phyloP scores from a whole-genome alignment of 805 yeast genomes.

The Sungouiozyma ichnusensis region DNA sequence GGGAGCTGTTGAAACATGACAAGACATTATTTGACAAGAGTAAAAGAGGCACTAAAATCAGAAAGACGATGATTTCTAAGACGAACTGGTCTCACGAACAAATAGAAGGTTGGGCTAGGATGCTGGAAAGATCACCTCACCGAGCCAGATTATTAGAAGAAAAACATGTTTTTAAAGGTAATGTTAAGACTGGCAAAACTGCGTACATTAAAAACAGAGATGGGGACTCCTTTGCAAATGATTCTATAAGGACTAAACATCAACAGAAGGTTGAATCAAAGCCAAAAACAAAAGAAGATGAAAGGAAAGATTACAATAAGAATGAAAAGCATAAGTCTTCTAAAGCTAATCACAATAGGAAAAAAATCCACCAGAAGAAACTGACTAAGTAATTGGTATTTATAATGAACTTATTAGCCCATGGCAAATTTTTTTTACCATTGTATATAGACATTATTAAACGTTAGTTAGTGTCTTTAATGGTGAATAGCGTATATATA shows the following conservation, averaged over 20 bases:
- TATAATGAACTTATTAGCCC: not conserved
- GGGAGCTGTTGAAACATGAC: conserved; percentile 44
- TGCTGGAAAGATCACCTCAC: conserved; percentile 56
- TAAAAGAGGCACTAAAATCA: conserved; percentile 39
- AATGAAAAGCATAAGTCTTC: conserved; percentile 48
- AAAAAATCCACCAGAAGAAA: conserved; percentile 50
- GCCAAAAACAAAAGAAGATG: conserved; percentile 7
- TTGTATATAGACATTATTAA: no score
- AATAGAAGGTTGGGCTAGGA: conserved; percentile 86
- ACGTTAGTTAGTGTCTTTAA: no score
- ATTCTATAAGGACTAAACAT: conserved; percentile 1
- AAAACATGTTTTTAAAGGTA: conserved; percentile 42
- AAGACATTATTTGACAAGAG: conserved; percentile 38
- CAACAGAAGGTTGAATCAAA: conserved; percentile 2
- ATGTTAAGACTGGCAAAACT: conserved; percentile 23
- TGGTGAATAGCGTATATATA: no score
- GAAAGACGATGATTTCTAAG: conserved; percentile 41
- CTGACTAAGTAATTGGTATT: no score
- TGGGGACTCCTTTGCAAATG: conserved; percentile 1
- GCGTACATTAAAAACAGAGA: conserved; percentile 23
- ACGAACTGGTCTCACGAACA: conserved; percentile 81
- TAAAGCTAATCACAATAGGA: conserved; percentile 57
- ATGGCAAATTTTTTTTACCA: not conserved
- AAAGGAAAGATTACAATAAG: conserved; percentile 29
- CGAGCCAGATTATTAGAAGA: conserved; percentile 55